Percentiles rank a stretch among this genome's conserved stretches.
phyloP scores from a whole-genome alignment of 768 basidiomycete species.

The Mycena polygramma region DNA sequence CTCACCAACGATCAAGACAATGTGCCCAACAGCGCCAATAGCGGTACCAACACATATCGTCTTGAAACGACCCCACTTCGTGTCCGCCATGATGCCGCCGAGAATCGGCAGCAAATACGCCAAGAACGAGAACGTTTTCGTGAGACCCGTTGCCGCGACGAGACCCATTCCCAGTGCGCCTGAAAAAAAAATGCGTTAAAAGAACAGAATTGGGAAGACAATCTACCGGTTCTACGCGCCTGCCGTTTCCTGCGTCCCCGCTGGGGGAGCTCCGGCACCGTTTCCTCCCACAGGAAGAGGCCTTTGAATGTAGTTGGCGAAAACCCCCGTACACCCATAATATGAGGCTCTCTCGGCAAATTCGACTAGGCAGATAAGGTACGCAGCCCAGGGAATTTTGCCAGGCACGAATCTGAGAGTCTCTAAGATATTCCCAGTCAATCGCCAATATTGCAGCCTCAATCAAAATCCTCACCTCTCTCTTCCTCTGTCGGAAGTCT shows the following conservation, averaged over 20 bases:
- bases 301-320: constrained; percentile 45
- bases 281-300: constrained; percentile 45
- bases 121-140: constrained; percentile 45
- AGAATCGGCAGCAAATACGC: constrained; percentile 47
- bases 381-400: constrained; percentile 30
- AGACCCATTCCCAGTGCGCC: constrained; percentile 44
- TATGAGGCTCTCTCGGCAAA: constrained; percentile 33
- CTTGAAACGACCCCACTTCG: constrained; percentile 56
- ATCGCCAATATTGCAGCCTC: background rate
- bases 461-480: constrained; percentile 8
- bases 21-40: constrained; percentile 42
- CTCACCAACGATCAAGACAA: constrained; percentile 31
- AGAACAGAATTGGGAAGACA: too few relatives aligned
- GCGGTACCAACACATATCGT: constrained; percentile 51
- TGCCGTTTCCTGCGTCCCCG: constrained; percentile 41
- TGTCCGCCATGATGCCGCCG: constrained; percentile 55
- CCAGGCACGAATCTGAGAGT: constrained; percentile 30
- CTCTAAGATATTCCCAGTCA: constrained; percentile 4
- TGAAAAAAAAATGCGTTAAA: constrained; percentile 8
- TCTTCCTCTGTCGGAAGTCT: constrained; percentile 31
- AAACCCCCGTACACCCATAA: constrained; percentile 25
- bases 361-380: constrained; percentile 31
- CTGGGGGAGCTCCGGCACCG: constrained; percentile 45
- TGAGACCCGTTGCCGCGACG: constrained; percentile 43
- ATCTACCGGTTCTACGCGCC: constrained; percentile 10